Percentiles rank a stretch among this genome's conserved stretches.
These are phyloP conservation scores for Candida sithepensis DNA, from an alignment of 805 yeast genomes.

Conservation along the genomic window DNA sequence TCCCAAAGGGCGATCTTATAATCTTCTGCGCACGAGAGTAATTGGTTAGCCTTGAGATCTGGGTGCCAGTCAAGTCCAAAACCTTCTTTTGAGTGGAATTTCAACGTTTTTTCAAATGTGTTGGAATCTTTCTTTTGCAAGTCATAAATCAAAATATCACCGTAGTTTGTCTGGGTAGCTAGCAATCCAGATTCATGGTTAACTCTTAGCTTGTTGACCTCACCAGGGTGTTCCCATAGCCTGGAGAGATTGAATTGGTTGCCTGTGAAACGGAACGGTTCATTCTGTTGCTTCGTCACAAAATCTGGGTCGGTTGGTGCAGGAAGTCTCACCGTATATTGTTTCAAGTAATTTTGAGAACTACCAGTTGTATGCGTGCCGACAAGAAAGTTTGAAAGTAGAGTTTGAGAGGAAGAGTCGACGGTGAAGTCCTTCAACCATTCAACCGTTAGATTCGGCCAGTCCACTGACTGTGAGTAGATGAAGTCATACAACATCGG, in stretches of 20 bases:
- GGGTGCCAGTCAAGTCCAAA: conserved; percentile 69
- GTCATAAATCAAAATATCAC: conserved; percentile 45
- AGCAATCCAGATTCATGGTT: conserved; percentile 46
- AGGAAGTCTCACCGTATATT: conserved; percentile 46
- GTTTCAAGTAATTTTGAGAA: conserved; percentile 41
- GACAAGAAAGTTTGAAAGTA: conserved; percentile 33
- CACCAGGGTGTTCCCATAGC: conserved; percentile 62
- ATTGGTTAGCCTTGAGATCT: conserved; percentile 31
- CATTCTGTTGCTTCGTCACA: conserved; percentile 16
- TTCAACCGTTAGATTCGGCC: conserved; percentile 69
- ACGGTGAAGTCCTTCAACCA: conserved; percentile 53
- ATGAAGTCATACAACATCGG: conserved; percentile 74
- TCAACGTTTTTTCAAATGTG: conserved; percentile 30
- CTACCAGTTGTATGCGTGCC: conserved; percentile 45
- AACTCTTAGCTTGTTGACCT: conserved; percentile 58
- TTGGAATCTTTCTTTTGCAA: conserved; percentile 17
- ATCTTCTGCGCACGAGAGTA: conserved; percentile 68
- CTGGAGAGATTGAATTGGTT: conserved; percentile 41
- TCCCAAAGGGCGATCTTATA: conserved; percentile 72
- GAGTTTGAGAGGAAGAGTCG: conserved; percentile 1
- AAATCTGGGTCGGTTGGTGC: conserved; percentile 41
- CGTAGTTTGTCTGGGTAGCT: conserved; percentile 53
- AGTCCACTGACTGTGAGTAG: conserved; percentile 61
- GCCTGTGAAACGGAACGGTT: conserved; percentile 17
- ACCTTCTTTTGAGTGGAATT: conserved; percentile 64